Percentiles rank a stretch among this genome's conserved stretches.
Conservation (phyloP, 495 filamentous ascomycete genomes). For the Immersiella caudata region DNA sequence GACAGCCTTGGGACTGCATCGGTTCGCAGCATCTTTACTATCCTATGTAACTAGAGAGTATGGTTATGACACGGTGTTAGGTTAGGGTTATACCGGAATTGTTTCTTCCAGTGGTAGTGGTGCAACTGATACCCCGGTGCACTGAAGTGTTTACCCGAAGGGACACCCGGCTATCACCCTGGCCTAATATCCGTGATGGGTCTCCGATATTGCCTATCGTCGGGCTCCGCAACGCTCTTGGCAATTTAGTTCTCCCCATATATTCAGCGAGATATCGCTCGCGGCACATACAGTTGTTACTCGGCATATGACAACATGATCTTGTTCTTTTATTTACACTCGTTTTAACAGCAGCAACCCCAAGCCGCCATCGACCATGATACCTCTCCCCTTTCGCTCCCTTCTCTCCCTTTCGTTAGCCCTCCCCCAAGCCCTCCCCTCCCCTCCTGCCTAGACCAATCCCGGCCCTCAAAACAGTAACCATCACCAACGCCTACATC, state of each 20-base stretch:
- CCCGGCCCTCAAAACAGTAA: slow-evolving; percentile 15
- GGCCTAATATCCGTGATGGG: too few relatives aligned
- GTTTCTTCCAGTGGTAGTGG: too few relatives aligned
- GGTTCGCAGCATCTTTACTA: background rate
- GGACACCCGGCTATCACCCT: too few relatives aligned
- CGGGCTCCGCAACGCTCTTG: too few relatives aligned
- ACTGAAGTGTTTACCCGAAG: too few relatives aligned
- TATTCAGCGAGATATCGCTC: background rate
- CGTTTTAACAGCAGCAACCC: too few relatives aligned
- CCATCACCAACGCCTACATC: slow-evolving; percentile 11
- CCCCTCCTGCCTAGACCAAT: background rate
- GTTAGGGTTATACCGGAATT: too few relatives aligned
- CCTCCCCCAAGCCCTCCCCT: background rate
- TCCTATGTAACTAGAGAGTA: background rate
- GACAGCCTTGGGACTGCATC: background rate
- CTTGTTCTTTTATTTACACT: too few relatives aligned
- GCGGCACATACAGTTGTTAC: background rate
- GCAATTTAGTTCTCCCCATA: too few relatives aligned
- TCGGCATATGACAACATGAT: slow-evolving; percentile 1
- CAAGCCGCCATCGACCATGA: too few relatives aligned
- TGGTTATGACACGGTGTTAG: too few relatives aligned
- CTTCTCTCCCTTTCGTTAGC: background rate
- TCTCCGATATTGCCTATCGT: background rate
- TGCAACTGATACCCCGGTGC: too few relatives aligned
- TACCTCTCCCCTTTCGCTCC: background rate